Evolutionary conservation across 345 rosid species (phyloP).

Genomic region (Erodium maritimum): DNA sequence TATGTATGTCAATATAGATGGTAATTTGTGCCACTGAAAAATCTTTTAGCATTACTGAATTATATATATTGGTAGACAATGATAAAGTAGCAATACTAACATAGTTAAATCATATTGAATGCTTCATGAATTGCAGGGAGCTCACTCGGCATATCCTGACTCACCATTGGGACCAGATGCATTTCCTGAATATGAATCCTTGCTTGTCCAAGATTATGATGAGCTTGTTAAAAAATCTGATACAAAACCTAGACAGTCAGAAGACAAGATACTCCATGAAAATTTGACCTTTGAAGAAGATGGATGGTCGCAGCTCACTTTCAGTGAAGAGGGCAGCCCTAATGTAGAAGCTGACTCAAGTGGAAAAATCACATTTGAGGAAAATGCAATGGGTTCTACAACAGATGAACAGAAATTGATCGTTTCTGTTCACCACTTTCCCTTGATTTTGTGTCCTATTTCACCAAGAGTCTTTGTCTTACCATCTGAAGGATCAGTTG

Average conservation of each 20-base stretch:
- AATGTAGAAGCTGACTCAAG: conserved; percentile 29
- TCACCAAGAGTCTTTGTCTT: conserved; percentile 81
- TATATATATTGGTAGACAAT: too few species aligned
- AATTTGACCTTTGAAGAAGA: conserved; percentile 29
- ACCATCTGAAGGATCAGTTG: conserved; percentile 89
- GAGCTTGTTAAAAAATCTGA: conserved; percentile 48
- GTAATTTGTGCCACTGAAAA: too few species aligned
- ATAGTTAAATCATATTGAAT: conserved; percentile 8
- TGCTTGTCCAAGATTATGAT: conserved; percentile 91
- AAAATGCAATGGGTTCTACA: conserved; percentile 14
- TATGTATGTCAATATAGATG: too few species aligned
- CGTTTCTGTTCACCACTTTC: conserved; percentile 77
- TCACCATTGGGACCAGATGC: conserved; percentile 96
- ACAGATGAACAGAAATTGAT: conserved; percentile 37
- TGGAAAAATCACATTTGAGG: conserved; percentile 20
- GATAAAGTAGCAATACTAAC: neutral
- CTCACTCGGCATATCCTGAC: conserved; percentile 73
- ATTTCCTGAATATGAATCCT: conserved; percentile 65
- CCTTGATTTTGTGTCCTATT: conserved; percentile 73
- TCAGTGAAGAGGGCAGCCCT: conserved; percentile 35
- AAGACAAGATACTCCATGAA: conserved; percentile 17
- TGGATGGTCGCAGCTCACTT: conserved; percentile 50
- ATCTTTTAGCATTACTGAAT: too few species aligned
- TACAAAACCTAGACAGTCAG: conserved; percentile 20
- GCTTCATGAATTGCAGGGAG: conserved; percentile 33